Conservation (phyloP, 345 rosid genomes). For the Iberis pinnata region DNA sequence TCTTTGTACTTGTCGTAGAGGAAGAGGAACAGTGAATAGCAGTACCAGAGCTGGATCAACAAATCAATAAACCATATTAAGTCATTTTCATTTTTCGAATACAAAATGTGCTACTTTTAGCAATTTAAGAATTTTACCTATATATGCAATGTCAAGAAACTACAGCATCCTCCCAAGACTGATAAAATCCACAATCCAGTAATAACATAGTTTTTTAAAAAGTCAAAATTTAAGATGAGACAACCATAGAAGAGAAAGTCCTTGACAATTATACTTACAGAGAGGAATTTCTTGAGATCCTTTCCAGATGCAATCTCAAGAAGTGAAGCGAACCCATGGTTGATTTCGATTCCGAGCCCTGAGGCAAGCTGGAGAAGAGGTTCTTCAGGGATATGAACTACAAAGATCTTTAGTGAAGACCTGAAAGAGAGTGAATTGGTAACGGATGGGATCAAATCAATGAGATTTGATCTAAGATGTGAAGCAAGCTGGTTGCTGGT, state of each 20-base stretch:
- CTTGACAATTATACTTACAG: conserved; percentile 38
- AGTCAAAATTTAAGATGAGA: neutral
- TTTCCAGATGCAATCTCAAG: conserved; percentile 90
- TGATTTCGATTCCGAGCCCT: conserved; percentile 69
- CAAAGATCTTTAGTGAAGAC: conserved; percentile 72
- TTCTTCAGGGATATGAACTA: conserved; percentile 68
- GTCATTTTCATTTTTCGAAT: too few relatives aligned
- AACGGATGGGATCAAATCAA: too few relatives aligned
- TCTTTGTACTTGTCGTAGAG: conserved; percentile 78
- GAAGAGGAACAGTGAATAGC: conserved; percentile 56
- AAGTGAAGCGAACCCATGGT: conserved; percentile 46
- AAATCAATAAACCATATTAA: too few relatives aligned
- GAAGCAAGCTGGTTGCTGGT: too few relatives aligned
- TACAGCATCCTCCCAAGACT: conserved; percentile 55
- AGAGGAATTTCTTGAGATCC: conserved; percentile 87
- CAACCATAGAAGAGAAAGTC: neutral
- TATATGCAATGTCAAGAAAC: conserved; percentile 64
- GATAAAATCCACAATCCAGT: conserved; percentile 64
- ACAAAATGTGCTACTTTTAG: neutral
- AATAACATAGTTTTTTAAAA: conserved; percentile 39
- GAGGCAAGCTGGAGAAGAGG: conserved; percentile 63
- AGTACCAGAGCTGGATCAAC: conserved; percentile 46
- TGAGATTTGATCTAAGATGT: too few relatives aligned
- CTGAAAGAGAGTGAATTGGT: conserved; percentile 27
- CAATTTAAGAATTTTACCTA: conserved; percentile 45